A percentile compares a stretch with the other conserved stretches of the same genome.
phyloP scores from a whole-genome alignment of 2,329 filamentous ascomycete genomes.

The Penicillium sp. region DNA sequence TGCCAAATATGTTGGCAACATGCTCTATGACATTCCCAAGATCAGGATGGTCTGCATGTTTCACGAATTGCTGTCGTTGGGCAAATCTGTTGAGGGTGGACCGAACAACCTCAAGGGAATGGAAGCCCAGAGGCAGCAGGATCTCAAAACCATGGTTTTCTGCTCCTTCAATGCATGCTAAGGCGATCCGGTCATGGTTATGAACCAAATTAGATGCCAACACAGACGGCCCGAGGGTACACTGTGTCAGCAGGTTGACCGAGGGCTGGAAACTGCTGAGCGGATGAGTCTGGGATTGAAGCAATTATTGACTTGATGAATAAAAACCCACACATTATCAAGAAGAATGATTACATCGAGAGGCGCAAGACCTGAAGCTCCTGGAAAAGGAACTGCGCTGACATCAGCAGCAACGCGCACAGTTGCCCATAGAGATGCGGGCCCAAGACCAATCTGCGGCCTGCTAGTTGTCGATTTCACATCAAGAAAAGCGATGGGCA shows the following conservation, averaged over 20 bases:
- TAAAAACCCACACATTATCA: constrained; percentile 35
- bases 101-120: constrained; percentile 22
- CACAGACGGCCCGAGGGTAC: constrained; percentile 23
- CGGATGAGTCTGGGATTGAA: neutral
- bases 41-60: constrained; percentile 7
- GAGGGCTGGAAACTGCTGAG: constrained; percentile 16
- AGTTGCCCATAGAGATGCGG: constrained; percentile 22
- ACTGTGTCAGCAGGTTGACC: constrained; percentile 21
- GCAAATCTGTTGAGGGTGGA: constrained; percentile 24
- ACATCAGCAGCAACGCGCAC: constrained; percentile 31
- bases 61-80: constrained; percentile 12
- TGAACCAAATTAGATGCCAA: constrained; percentile 26
- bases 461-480: constrained; percentile 17
- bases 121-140: constrained; percentile 29
- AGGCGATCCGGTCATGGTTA: constrained; percentile 28
- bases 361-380: constrained; percentile 22
- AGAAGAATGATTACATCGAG: constrained; percentile 40
- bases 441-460: constrained; percentile 14
- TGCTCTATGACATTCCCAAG: constrained; percentile 26
- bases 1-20: constrained; percentile 26
- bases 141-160: constrained; percentile 23
- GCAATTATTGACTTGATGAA: neutral
- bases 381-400: constrained; percentile 20
- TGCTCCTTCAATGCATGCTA: constrained; percentile 27
- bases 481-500: constrained; percentile 25